phyloP scores from a whole-genome alignment of 2,329 filamentous ascomycete genomes.

The Neonectria coccinea region DNA sequence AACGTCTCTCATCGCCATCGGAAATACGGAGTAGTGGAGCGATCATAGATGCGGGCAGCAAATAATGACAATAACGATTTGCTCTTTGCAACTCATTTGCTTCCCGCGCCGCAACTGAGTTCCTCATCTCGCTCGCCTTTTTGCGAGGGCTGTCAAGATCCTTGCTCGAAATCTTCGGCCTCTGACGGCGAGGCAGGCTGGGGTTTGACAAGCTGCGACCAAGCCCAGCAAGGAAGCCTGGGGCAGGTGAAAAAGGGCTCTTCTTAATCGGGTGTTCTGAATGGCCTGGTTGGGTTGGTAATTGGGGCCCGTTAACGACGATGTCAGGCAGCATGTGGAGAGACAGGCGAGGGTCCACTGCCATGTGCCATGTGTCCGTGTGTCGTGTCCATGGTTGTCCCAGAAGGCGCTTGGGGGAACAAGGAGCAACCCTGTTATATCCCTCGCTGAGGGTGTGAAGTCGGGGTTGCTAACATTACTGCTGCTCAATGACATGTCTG shows the following conservation, averaged over 20 bases:
- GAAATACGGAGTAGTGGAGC: constrained; percentile 7
- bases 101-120: constrained; percentile 34
- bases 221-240: constrained; percentile 32
- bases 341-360: constrained; percentile 39
- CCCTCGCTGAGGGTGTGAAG: constrained; percentile 17
- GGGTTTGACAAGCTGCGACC: constrained; percentile 34
- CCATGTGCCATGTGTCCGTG: constrained; percentile 44
- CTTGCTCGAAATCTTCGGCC: constrained; percentile 22
- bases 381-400: constrained; percentile 36
- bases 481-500: constrained; percentile 9
- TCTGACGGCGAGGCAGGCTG: constrained; percentile 25
- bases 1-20: constrained; percentile 17
- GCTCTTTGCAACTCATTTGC: constrained; percentile 34
- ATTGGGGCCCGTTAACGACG: constrained; percentile 34
- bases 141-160: constrained; percentile 29
- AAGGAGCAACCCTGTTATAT: constrained; percentile 33
- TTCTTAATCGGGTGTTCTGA: constrained; percentile 26
- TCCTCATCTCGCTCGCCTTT: constrained; percentile 29
- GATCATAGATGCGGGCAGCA: constrained; percentile 8
- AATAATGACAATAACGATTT: constrained; percentile 16
- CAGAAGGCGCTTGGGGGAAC: constrained; percentile 31
- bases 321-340: constrained; percentile 41
- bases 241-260: constrained; percentile 16
- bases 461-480: constrained; percentile 7
- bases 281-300: constrained; percentile 31